Evolutionary conservation across 2,329 filamentous ascomycete species (phyloP).

Genomic region (Aspergillus flavus): DNA sequence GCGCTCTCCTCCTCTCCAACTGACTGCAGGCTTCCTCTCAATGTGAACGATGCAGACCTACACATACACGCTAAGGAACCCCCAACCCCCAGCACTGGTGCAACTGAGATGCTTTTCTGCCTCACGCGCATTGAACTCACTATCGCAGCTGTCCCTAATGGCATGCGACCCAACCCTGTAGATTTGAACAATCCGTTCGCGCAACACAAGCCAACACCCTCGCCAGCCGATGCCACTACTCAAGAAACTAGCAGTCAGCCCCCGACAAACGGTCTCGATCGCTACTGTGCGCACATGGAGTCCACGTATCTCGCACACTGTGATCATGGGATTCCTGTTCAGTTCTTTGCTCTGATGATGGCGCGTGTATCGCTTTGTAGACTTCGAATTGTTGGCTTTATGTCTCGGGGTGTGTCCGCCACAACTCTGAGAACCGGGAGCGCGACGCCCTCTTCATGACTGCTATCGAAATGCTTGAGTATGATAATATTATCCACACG

Average conservation of each 20-base stretch:
- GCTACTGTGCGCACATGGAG: slow-evolving; percentile 52
- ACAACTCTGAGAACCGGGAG: neutral
- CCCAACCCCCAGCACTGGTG: slow-evolving; percentile 29
- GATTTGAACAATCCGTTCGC: slow-evolving; percentile 20
- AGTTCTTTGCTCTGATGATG: slow-evolving; percentile 62
- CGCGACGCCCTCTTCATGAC: neutral
- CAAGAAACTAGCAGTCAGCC: neutral
- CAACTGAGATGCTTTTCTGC: slow-evolving; percentile 47
- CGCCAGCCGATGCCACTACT: neutral
- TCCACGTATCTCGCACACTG: slow-evolving; percentile 59
- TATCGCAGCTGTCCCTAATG: slow-evolving; percentile 9
- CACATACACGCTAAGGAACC: slow-evolving; percentile 34
- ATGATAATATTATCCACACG: neutral
- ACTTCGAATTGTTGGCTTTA: neutral
- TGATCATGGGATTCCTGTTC: slow-evolving; percentile 60
- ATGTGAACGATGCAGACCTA: slow-evolving; percentile 29
- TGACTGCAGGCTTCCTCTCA: slow-evolving; percentile 22
- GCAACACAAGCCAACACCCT: neutral
- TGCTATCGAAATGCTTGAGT: neutral
- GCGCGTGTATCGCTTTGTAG: slow-evolving; percentile 58
- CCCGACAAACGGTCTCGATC: slow-evolving; percentile 45
- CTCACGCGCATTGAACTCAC: slow-evolving; percentile 28
- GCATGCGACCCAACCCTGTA: slow-evolving; percentile 8
- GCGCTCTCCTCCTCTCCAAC: slow-evolving; percentile 21
- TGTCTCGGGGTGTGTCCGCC: neutral